These are phyloP conservation scores for Senna tora DNA, from an alignment of 306 rosid genomes.

Conservation along the genomic window DNA sequence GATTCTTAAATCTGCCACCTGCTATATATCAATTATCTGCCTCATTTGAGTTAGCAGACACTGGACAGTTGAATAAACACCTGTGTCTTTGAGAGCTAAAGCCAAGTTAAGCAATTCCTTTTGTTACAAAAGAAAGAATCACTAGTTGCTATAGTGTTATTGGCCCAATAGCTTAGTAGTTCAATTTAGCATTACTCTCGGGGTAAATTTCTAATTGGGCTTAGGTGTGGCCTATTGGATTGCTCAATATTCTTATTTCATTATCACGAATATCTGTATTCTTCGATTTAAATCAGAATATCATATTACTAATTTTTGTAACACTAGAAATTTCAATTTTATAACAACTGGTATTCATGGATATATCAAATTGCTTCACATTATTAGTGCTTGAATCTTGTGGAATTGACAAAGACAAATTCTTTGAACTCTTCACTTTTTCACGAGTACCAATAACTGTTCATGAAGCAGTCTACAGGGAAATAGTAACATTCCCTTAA, in stretches of 20 bases:
- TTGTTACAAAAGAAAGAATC: not conserved
- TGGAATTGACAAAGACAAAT: not conserved
- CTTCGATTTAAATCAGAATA: not conserved
- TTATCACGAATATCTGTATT: not conserved
- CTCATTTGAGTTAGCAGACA: not conserved
- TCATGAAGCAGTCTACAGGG: not conserved
- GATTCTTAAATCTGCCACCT: conserved; percentile 11
- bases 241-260: not conserved
- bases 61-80: not conserved
- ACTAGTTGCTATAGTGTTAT: not conserved
- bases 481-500: not conserved
- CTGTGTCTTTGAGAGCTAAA: not conserved
- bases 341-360: conserved; percentile 2
- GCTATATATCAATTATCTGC: conserved; percentile 1
- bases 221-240: not conserved
- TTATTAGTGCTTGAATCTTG: not conserved
- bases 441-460: not conserved
- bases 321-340: conserved; percentile 7
- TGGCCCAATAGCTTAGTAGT: not conserved
- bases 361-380: not conserved
- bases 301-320: not conserved
- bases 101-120: not conserved
- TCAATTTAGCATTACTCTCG: not conserved
- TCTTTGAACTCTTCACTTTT: not conserved
- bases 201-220: not conserved